Evolutionary conservation across 148 eudicot genomes (phyloP).

Genomic region (Dianthus caryophyllus): DNA sequence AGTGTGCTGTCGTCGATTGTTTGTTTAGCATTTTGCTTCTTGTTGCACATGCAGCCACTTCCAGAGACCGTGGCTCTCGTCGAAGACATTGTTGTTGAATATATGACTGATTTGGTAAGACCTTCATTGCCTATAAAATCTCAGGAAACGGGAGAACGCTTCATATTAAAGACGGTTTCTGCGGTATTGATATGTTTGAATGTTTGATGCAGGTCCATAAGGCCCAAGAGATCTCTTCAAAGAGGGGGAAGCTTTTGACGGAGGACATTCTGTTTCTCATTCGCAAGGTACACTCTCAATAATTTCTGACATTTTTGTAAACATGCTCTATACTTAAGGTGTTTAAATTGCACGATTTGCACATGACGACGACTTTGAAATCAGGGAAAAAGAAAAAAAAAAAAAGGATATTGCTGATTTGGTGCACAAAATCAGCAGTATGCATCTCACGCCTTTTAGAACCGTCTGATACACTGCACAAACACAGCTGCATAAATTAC

Average conservation of each 20-base stretch:
- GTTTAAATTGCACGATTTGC: too few species aligned
- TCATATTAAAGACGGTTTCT: slow-evolving; percentile 6
- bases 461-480: too few species aligned
- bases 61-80: slow-evolving; percentile 88
- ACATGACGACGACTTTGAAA: too few species aligned
- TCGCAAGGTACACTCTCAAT: slow-evolving; percentile 52
- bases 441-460: too few species aligned
- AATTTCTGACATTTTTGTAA: not conserved
- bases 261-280: slow-evolving; percentile 84
- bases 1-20: not conserved
- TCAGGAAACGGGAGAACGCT: not conserved
- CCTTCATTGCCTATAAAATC: slow-evolving; percentile 6
- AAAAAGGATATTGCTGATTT: too few species aligned
- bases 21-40: slow-evolving; percentile 7
- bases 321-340: not conserved
- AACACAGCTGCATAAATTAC: too few species aligned
- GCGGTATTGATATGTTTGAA: not conserved
- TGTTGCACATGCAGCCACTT: slow-evolving; percentile 59
- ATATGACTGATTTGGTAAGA: slow-evolving; percentile 87
- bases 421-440: too few species aligned
- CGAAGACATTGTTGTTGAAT: slow-evolving; percentile 95
- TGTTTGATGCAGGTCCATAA: slow-evolving; percentile 58
- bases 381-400: too few species aligned
- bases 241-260: slow-evolving; percentile 85
- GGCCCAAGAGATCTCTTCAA: slow-evolving; percentile 82